Conservation (phyloP, 2,329 filamentous ascomycete genomes). For the Teratosphaeria zuluensis region DNA sequence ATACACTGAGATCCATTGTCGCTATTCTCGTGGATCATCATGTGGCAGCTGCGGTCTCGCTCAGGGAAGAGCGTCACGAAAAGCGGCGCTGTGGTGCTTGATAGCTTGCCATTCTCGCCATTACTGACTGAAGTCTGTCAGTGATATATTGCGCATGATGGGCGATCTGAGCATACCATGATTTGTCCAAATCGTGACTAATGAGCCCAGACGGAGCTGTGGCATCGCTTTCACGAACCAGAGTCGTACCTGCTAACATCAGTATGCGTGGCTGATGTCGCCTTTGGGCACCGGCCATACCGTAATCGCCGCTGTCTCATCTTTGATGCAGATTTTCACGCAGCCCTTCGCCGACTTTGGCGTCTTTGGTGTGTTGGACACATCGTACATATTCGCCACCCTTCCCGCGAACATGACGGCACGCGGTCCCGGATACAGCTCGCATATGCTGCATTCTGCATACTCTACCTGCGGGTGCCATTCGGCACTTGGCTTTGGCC, state of each 20-base stretch:
- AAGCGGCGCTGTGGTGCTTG: slow-evolving; percentile 36
- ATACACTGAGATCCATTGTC: slow-evolving; percentile 37
- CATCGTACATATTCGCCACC: slow-evolving; percentile 46
- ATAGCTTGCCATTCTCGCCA: slow-evolving; percentile 32
- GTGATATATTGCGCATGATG: background rate
- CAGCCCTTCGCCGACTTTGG: slow-evolving; percentile 41
- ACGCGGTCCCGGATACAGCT: slow-evolving; percentile 41
- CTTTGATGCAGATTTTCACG: slow-evolving; percentile 46
- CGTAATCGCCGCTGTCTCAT: slow-evolving; percentile 45
- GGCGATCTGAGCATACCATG: slow-evolving; percentile 27
- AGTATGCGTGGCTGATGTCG: background rate
- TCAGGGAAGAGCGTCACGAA: slow-evolving; percentile 51
- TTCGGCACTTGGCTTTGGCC: slow-evolving; percentile 17
- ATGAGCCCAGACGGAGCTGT: slow-evolving; percentile 39
- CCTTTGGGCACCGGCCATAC: slow-evolving; percentile 26
- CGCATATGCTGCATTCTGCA: slow-evolving; percentile 36
- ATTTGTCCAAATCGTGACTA: slow-evolving; percentile 48
- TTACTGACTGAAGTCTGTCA: slow-evolving; percentile 32
- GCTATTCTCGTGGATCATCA: slow-evolving; percentile 44
- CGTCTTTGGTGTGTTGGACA: slow-evolving; percentile 32
- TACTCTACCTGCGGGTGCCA: slow-evolving; percentile 42
- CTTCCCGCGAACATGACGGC: slow-evolving; percentile 46
- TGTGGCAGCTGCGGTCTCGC: slow-evolving; percentile 43
- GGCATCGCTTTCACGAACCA: slow-evolving; percentile 39
- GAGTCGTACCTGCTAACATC: slow-evolving; percentile 36